Base-by-base conservation (phyloP, 1,284 basidiomycete species). In the Malassezia dermatis region DNA sequence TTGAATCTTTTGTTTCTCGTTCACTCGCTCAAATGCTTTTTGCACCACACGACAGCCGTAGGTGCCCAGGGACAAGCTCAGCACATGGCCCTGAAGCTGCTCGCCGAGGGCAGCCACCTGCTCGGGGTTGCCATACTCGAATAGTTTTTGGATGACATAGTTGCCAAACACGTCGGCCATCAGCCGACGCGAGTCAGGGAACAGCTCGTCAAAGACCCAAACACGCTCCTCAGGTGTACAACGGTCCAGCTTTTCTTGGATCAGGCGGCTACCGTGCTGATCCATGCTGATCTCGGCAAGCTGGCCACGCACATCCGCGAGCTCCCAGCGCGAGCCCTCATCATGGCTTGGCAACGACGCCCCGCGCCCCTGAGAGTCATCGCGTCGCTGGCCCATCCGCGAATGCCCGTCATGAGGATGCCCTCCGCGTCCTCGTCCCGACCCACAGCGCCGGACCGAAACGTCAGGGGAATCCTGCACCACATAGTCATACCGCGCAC, bases 121-220 rank as follows among this genome's bases (percentile, higher is more conserved):
- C 48, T 58, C 77, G 57, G 82, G 80, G 15, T 84, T 85, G 23
- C 93, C 90, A 69, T 86, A 81, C 75, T 98, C 93, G 65, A 96
- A 86, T 66, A 96, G 77, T 77, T 95, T 95, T 76, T 98, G 93
- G 56, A 95, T 84, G 84, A 78, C 95, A 34, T 71, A 98, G 79
- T 98, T 98, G 56, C 93, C 93, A 73, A 95, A 98, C 39, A 96
- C 89, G 70, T 96, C 90, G 62, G 86, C 86, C 71, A 93, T 88
- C 52, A 98, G 80, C 59, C 84, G 81, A 45, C 88, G 77, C 2
- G 85, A 81, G 67, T 84, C 83, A 11, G 89, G 88, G 40, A 88
- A 80, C 61, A 96, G 86, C 77, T 98, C 94, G 51, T 87, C 84
- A 64, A 93, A 96, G n/a, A 95, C 84, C 27, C 62, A 52, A 23